phyloP scores from a whole-genome alignment of 257 asterid species.

The Solanum gandarillasii region DNA sequence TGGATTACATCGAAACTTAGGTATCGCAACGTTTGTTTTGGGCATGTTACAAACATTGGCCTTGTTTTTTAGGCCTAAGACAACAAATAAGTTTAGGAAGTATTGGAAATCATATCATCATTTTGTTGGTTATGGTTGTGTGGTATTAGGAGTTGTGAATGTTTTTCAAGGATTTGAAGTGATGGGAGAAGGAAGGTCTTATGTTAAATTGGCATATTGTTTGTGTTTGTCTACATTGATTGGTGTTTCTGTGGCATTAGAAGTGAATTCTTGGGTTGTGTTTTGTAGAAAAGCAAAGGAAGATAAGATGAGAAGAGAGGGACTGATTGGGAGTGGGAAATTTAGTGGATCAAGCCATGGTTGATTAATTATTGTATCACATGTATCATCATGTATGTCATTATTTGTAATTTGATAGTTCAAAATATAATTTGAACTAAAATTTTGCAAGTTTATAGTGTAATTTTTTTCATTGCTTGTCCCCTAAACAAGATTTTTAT shows the following conservation, averaged over 20 bases:
- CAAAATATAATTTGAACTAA: neutral
- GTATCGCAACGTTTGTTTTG: constrained; percentile 52
- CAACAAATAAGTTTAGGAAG: constrained; percentile 62
- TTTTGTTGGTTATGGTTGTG: constrained; percentile 85
- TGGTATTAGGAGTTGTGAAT: constrained; percentile 65
- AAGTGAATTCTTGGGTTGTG: constrained; percentile 88
- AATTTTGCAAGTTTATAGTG: neutral
- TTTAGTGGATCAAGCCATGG: constrained; percentile 33
- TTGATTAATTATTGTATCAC: neutral
- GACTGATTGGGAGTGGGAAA: constrained; percentile 50
- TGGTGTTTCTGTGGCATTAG: constrained; percentile 66
- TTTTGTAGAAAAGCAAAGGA: constrained; percentile 83
- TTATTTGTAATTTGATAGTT: neutral
- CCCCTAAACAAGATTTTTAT: neutral
- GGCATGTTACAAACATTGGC: constrained; percentile 91
- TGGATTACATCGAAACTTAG: constrained; percentile 72
- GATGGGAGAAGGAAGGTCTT: constrained; percentile 51
- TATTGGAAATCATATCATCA: constrained; percentile 97
- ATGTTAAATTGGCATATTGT: constrained; percentile 48
- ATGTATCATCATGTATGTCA: neutral
- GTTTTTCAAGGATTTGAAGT: constrained; percentile 77
- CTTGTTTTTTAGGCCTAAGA: constrained; percentile 64
- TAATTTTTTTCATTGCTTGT: neutral
- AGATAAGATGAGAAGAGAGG: constrained; percentile 73
- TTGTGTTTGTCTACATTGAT: constrained; percentile 56